Evolutionary conservation across 1,284 basidiomycete species (phyloP).

Genomic region (Fistulinella cinereoalba): DNA sequence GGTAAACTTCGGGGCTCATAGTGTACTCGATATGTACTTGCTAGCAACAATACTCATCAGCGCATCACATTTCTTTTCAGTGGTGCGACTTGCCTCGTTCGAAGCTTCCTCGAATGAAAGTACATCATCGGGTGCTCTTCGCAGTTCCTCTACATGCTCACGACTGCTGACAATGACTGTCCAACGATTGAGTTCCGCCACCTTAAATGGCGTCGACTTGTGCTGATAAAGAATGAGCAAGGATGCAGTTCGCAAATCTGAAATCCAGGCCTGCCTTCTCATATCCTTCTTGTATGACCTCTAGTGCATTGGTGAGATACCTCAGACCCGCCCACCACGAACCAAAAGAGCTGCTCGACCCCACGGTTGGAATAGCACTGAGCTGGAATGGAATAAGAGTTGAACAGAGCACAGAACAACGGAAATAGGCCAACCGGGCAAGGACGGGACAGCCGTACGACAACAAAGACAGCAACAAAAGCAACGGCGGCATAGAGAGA

Average conservation of each 20-base stretch:
- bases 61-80: not conserved
- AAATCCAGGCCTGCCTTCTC: constrained; percentile 1
- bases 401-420: not conserved
- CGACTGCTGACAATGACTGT: constrained; percentile 37
- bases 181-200: constrained; percentile 41
- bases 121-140: constrained; percentile 37
- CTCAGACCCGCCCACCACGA: constrained; percentile 10
- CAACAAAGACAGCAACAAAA: not conserved
- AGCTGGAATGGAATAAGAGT: constrained; percentile 6
- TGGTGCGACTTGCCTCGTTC: constrained; percentile 30
- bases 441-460: not conserved
- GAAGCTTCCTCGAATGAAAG: constrained; percentile 37
- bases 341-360: constrained; percentile 7
- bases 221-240: not conserved
- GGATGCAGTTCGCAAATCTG: not conserved
- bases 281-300: constrained; percentile 16
- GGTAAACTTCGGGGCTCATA: constrained; percentile 22
- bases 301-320: constrained; percentile 3
- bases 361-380: constrained; percentile 17
- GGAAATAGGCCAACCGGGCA: not conserved
- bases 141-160: constrained; percentile 42
- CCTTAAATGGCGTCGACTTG: constrained; percentile 38
- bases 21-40: constrained; percentile 25
- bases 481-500: not conserved
- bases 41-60: constrained; percentile 5